Percentiles rank a stretch among this genome's conserved stretches.
These are phyloP conservation scores for Purshia tridentata DNA, from an alignment of 306 rosid species.

Conservation along the genomic window DNA sequence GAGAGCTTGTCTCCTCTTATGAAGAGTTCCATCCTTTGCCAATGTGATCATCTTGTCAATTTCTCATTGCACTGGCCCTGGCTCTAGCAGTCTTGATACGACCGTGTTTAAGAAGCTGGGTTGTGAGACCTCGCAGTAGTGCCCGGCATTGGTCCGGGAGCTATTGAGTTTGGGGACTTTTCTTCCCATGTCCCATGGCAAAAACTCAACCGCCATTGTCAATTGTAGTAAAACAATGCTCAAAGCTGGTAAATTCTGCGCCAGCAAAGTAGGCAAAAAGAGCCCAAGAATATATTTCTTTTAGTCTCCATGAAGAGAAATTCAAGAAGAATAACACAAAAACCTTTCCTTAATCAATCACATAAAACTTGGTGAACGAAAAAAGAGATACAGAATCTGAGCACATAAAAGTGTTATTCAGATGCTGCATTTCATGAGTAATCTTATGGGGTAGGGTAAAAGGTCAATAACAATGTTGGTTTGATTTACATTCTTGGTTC, in stretches of 20 bases:
- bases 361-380: no score
- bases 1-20: conserved; percentile 85
- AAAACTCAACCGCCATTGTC: conserved; percentile 62
- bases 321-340: neutral
- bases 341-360: neutral
- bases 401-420: no score
- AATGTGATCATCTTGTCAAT: conserved; percentile 89
- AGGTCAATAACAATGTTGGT: no score
- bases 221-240: conserved; percentile 40
- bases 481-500: no score
- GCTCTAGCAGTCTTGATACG: conserved; percentile 83
- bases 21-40: conserved; percentile 86
- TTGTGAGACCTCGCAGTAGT: conserved; percentile 85
- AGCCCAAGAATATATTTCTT: no score
- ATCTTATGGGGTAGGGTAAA: no score
- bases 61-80: conserved; percentile 79
- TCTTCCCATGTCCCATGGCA: conserved; percentile 91
- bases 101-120: conserved; percentile 87
- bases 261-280: no score
- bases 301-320: neutral
- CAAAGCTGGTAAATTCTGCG: conserved; percentile 56
- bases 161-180: conserved; percentile 78
- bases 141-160: conserved; percentile 85
- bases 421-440: no score
- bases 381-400: no score